Conservation (phyloP, 257 asterid species). For the Salvia rosmarinus region DNA sequence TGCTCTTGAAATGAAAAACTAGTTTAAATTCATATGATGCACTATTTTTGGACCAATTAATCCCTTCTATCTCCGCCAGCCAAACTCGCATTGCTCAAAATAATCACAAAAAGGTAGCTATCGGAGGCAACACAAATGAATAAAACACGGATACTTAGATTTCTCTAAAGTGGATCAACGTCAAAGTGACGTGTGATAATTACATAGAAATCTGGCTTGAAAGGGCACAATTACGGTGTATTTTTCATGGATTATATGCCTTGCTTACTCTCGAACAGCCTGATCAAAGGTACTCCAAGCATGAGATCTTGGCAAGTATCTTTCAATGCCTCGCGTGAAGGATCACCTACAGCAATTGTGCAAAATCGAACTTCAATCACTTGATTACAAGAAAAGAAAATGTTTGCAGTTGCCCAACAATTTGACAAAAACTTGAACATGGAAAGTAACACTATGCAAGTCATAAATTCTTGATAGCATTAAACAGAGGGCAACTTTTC, state of each 20-base stretch:
- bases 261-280: slow-evolving; percentile 61
- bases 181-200: background rate
- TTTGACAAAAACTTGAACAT: background rate
- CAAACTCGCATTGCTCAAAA: background rate
- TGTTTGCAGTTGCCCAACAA: background rate
- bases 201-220: background rate
- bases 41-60: background rate
- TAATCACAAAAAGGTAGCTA: background rate
- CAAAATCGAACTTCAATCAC: background rate
- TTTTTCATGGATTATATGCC: slow-evolving; percentile 43
- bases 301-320: slow-evolving; percentile 85
- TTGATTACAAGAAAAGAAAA: background rate
- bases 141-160: background rate
- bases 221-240: slow-evolving; percentile 22
- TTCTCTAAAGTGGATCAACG: background rate
- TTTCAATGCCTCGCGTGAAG: slow-evolving; percentile 80
- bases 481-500: background rate
- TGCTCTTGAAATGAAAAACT: background rate
- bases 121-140: background rate
- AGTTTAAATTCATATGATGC: background rate
- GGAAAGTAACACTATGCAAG: background rate
- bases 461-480: background rate
- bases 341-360: slow-evolving; percentile 59
- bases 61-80: background rate
- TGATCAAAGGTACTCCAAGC: slow-evolving; percentile 70